Conservation (phyloP, 306 rosid genomes). For the Myrica gale region DNA sequence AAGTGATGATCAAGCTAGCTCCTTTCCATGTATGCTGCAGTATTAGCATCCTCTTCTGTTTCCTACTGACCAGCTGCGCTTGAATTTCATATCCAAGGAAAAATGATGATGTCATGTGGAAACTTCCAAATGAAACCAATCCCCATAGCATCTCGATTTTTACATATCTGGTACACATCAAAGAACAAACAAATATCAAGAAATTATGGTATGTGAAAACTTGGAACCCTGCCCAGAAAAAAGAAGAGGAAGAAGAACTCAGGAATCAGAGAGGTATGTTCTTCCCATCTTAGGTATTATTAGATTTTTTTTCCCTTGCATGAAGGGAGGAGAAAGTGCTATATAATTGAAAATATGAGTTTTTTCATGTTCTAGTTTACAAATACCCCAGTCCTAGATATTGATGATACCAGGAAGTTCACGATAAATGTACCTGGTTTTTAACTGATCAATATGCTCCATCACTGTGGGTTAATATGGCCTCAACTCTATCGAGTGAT, state of each 20-base stretch:
- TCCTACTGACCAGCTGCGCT: slow-evolving; percentile 1
- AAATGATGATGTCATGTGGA: background rate
- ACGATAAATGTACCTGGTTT: no score
- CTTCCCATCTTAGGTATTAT: no score
- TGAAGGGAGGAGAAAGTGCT: no score
- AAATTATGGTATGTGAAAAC: background rate
- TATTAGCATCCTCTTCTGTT: slow-evolving; percentile 17
- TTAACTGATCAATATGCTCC: no score
- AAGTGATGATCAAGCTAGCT: slow-evolving; percentile 2
- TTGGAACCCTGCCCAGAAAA: no score
- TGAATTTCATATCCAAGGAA: background rate
- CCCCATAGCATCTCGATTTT: background rate
- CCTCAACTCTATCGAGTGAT: slow-evolving; percentile 91
- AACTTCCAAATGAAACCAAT: background rate
- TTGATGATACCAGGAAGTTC: no score
- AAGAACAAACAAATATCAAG: background rate
- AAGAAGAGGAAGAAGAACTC: no score
- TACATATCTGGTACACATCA: background rate
- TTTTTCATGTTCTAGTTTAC: no score
- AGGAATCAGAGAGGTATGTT: no score
- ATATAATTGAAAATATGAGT: no score
- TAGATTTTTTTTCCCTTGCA: no score
- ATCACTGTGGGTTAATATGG: slow-evolving; percentile 72
- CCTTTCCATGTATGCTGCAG: slow-evolving; percentile 14
- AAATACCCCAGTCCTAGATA: no score